phyloP scores from a whole-genome alignment of 1,284 basidiomycete genomes.

The Sporisorium scitamineum region DNA sequence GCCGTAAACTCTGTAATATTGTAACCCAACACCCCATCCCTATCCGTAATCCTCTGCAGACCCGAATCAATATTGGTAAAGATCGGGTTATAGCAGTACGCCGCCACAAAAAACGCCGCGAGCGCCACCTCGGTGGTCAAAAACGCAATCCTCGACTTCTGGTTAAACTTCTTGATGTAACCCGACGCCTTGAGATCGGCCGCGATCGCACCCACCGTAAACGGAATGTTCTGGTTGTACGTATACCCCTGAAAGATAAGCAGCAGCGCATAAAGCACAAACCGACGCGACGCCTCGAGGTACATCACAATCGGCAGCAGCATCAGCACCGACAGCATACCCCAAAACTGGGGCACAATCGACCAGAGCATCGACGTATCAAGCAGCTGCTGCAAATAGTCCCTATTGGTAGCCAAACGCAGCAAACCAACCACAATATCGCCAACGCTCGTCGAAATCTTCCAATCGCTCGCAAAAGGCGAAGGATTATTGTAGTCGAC shows the following conservation, averaged over 20 bases:
- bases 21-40: conserved; percentile 68
- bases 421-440: conserved; percentile 69
- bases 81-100: conserved; percentile 69
- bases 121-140: conserved; percentile 66
- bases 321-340: conserved; percentile 70
- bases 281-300: conserved; percentile 66
- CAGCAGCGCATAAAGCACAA: conserved; percentile 66
- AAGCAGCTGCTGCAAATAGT: conserved; percentile 70
- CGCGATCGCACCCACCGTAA: conserved; percentile 68
- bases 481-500: conserved; percentile 61
- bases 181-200: conserved; percentile 70
- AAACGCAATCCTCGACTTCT: conserved; percentile 68
- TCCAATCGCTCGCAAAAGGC: conserved; percentile 36
- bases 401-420: conserved; percentile 69
- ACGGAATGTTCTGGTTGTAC: conserved; percentile 51
- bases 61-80: conserved; percentile 64
- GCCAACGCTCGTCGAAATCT: conserved; percentile 55
- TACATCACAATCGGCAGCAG: conserved; percentile 69
- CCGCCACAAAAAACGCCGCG: conserved; percentile 66
- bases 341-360: conserved; percentile 71
- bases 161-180: conserved; percentile 69
- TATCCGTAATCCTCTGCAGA: conserved; percentile 65
- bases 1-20: conserved; percentile 42
- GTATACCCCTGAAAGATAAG: conserved; percentile 39
- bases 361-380: conserved; percentile 70